Evolutionary conservation across 2,329 filamentous ascomycete genomes (phyloP), one percentile per base, ranked within the genome.

Genomic region (Diplodia scrobiculata): DNA sequence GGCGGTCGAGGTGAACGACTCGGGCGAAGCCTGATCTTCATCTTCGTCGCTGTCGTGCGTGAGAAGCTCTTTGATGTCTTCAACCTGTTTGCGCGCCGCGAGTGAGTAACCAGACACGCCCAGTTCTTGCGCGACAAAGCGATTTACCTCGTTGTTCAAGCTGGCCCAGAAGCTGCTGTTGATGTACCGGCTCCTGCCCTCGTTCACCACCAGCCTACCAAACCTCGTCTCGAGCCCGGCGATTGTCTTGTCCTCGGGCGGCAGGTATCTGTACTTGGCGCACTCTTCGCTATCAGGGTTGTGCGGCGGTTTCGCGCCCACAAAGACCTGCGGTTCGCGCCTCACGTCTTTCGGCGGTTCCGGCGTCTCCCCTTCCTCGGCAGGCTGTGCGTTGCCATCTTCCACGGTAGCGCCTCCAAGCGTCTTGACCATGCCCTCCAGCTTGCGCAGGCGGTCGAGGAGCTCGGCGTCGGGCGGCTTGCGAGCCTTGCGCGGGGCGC

Each of bases 151-250:
- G 63, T 91, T 90, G 67, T 88, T 90, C 62, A 93, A 81, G 68
- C 86, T 90, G 21, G 89, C 86, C 89, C 89, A 92, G 72, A 92
- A 91, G 6, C 86, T 88, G 74, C 87, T 91, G 78, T 89, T 91
- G 70, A 93, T 86, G 73, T 92, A 93, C 73, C 89, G 82, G 65
- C 86, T 87, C 67, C 85, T 86, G 47, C 87, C 88, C 65, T 92
- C 88, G 68, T 89, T 88, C 41, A 92, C 78, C 0, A 92, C 88
- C 63, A 93, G 76, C 36, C 89, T 81, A 2, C 90, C 89, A 75
- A 90, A 89, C 65, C 86, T 81, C 52, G 78, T 84, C 71, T 83
- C 79, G 27, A 79, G 68, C n/a, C 75, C 75, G 50, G 77, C 73
- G 0, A 76, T 70, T 29, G 70, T 76, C 50, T 72, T 71, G 58